Conservation (phyloP, 192 early-diverging fungal genomes). For the Obelidium mucronatum region DNA sequence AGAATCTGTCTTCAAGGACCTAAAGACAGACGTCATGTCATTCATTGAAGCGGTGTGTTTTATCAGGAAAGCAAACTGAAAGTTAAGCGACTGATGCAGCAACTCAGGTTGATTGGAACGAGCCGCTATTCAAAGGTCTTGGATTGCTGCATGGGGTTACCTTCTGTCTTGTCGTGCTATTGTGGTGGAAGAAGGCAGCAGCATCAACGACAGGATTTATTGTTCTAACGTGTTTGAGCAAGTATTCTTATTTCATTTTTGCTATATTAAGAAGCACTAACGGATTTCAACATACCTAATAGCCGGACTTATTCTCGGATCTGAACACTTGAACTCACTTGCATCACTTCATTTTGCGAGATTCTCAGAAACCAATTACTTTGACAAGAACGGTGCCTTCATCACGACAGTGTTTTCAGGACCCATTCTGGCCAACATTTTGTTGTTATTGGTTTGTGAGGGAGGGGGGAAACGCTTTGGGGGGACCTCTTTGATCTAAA, state of each 20-base stretch:
- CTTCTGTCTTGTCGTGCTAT: conserved; percentile 33
- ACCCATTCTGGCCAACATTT: conserved; percentile 41
- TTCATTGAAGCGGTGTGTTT: conserved; percentile 29
- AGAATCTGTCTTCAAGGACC: conserved; percentile 9
- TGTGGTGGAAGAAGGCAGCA: not conserved
- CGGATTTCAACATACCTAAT: not conserved
- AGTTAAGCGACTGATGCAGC: too few relatives aligned
- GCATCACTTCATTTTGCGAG: conserved; percentile 20
- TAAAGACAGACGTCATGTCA: conserved; percentile 12
- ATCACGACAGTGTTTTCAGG: conserved; percentile 42
- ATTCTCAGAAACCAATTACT: conserved; percentile 44
- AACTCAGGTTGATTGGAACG: conserved; percentile 49
- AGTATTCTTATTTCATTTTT: not conserved
- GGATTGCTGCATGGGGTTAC: conserved; percentile 34
- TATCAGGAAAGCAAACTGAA: too few relatives aligned
- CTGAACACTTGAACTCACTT: conserved; percentile 37
- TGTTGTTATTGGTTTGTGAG: conserved; percentile 39
- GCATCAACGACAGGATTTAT: conserved; percentile 4
- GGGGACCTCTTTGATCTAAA: too few relatives aligned
- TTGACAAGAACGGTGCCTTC: conserved; percentile 47
- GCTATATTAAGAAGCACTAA: not conserved
- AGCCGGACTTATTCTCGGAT: conserved; percentile 30
- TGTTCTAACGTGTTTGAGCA: not conserved
- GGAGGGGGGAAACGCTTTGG: too few relatives aligned
- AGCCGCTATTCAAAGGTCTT: conserved; percentile 38